Evolutionary conservation across 108 stramenopile genomes (phyloP), one percentile per base, ranked within the genome.

Genomic region (Nannochloropsis gaditana): DNA sequence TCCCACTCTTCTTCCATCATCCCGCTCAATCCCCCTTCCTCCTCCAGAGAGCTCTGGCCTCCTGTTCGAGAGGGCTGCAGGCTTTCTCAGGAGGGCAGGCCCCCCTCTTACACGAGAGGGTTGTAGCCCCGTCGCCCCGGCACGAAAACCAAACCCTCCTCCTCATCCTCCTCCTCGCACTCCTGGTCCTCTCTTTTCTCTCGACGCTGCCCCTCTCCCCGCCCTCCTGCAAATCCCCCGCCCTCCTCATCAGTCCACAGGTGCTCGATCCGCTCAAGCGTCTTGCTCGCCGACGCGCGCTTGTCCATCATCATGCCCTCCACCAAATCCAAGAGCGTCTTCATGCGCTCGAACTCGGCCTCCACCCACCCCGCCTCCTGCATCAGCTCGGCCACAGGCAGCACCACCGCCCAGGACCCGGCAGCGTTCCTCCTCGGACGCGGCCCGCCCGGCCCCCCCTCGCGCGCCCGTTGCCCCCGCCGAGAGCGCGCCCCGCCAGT

Each of bases 291-390:
- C 59, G 59, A 15, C 59, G 59, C 59, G 19, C 59, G 19, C 59
- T n/a, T n/a, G n/a, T 73, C 59, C 59, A 73, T 73, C 59, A 73
- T 73, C 19, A 73, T 15, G 8, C n/a, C n/a, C 59, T 73, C 59
- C 5, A 73, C 59, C 59, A 73, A n/a, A 73, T n/a, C n/a, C 59
- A 73, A 73, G 19, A 73, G n/a, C 59, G 15, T 73, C 59, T 73
- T n/a, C 15, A 73, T n/a, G 19, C 59, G 15, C n/a, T 73, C 59
- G n/a, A 73, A 73, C 59, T 73, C 59, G 19, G 59, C 59, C 59
- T 73, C 59, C 59, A 73, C 59, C 59, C 59, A 73, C 59, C 59
- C 59, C 59, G 15, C 59, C 6, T 73, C 59, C 59, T 73, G 19
- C 59, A 73, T 73, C 59, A 73, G n/a, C 59, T 73, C 6, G 19